Evolutionary conservation across 2,329 filamentous ascomycete species (phyloP), one percentile per base, ranked within the genome.

Genomic region (Epicoccum sorghinum): DNA sequence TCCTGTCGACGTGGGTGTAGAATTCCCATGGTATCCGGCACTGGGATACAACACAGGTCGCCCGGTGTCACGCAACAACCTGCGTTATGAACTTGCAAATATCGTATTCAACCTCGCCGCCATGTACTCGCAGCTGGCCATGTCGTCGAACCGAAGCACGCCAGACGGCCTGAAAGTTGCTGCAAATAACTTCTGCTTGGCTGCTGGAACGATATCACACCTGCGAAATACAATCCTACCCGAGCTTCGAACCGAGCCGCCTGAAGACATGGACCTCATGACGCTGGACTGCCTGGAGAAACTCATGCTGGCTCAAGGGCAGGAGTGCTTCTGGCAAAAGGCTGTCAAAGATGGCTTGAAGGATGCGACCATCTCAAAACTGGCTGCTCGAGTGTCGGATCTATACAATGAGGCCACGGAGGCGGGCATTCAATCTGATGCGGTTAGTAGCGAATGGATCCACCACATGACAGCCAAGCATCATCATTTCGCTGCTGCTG

Each of bases 241-340:
- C 2, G 92, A 97, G 64, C 80, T 98, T 66, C 88, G 92, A 54
- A 84, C 89, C 2, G 86, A 89, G 12, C 91, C 93, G 0, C 93
- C 95, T 1, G 95, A 98, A 71, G 95, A 99, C 71, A 96, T 99
- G 92, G 95, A 99, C 66, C 83, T 86, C 45, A 84, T 90, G 68
- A 97, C 93, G 0, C 80, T 99, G 42, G 89, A 93, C 66, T 91
- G 90, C 47, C 78, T 98, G 40, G 85, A 90, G 64, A 86, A 93
- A 72, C 82, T 99, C 27, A 86, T 96, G 72, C 82, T 99, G 8
- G 93, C 93, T 1, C 92, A 99, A 72, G 93, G 89, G 25, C 95
- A 99, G 71, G 95, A 99, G 77, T 98, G 93, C 72, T 98, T 95
- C 75, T 99, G 95, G 95, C 89, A 95, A 65, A 98, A 96, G 73